A percentile compares a stretch with the other conserved stretches of the same genome.
phyloP scores from a whole-genome alignment of 345 rosid species.

The Salix arbutifolia region DNA sequence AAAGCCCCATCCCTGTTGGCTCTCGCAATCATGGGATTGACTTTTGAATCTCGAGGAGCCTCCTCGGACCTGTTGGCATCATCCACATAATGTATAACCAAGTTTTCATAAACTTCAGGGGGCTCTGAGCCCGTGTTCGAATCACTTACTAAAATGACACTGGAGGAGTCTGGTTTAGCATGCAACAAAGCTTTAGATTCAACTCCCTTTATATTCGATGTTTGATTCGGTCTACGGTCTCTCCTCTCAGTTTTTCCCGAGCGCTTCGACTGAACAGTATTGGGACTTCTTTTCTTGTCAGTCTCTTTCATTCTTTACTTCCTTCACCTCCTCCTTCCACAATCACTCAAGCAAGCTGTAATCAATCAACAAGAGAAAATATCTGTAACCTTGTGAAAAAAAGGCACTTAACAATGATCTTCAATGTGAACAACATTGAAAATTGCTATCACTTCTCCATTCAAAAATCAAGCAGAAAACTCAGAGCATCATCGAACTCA shows the following conservation, averaged over 20 bases:
- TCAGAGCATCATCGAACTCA: background rate
- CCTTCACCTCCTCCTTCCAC: conserved; percentile 15
- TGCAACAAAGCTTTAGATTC: conserved; percentile 37
- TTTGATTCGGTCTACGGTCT: conserved; percentile 43
- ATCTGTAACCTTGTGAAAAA: background rate
- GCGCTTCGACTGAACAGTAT: conserved; percentile 50
- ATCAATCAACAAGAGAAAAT: conserved; percentile 9
- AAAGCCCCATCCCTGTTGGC: conserved; percentile 27
- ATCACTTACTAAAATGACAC: conserved; percentile 43
- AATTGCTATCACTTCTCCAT: background rate
- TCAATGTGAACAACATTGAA: too few species aligned
- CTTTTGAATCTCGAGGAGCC: conserved; percentile 30
- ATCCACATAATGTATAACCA: conserved; percentile 63
- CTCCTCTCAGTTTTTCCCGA: conserved; percentile 45
- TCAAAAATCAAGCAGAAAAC: background rate
- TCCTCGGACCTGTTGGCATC: conserved; percentile 46
- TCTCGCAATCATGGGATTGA: conserved; percentile 13
- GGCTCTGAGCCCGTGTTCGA: conserved; percentile 50
- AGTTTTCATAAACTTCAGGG: conserved; percentile 48
- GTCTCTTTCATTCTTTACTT: conserved; percentile 40
- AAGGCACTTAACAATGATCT: background rate
- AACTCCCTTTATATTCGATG: conserved; percentile 36
- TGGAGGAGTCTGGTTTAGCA: conserved; percentile 34
- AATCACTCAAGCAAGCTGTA: conserved; percentile 6
- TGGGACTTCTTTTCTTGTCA: conserved; percentile 51